phyloP scores from a whole-genome alignment of 495 filamentous ascomycete genomes.

The Achaetomiella virescens region DNA sequence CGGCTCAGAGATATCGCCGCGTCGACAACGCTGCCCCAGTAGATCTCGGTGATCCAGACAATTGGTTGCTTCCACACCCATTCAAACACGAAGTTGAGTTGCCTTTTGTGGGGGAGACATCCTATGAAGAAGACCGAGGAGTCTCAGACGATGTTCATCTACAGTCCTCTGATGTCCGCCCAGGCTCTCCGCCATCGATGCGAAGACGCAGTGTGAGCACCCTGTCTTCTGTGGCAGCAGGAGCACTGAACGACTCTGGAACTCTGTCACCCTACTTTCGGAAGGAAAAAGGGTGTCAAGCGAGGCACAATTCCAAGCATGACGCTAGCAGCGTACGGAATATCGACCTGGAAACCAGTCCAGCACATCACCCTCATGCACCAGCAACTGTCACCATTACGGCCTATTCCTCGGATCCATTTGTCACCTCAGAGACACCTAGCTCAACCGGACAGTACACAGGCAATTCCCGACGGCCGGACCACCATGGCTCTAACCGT shows the following conservation, averaged over 20 bases:
- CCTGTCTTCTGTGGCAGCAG: neutral
- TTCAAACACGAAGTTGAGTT: neutral
- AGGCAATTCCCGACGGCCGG: neutral
- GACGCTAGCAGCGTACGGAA: neutral
- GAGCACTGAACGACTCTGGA: neutral
- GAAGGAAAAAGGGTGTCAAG: neutral
- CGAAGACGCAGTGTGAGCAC: neutral
- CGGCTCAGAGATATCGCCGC: neutral
- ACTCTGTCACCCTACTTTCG: neutral
- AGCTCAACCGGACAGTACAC: neutral
- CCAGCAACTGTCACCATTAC: neutral
- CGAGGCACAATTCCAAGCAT: neutral
- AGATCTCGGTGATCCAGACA: neutral
- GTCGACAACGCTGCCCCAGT: neutral
- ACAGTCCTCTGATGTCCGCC: no score
- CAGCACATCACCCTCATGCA: neutral
- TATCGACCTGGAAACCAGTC: neutral
- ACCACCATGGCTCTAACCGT: no score
- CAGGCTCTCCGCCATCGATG: no score
- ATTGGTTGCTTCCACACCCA: constrained; percentile 2
- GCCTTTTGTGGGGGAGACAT: neutral
- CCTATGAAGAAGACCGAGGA: neutral
- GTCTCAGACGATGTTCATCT: no score
- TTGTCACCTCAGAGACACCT: neutral
- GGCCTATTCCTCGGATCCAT: neutral